Evolutionary conservation across 805 yeast species (phyloP).

Genomic region (Yarrowia keelungensis): DNA sequence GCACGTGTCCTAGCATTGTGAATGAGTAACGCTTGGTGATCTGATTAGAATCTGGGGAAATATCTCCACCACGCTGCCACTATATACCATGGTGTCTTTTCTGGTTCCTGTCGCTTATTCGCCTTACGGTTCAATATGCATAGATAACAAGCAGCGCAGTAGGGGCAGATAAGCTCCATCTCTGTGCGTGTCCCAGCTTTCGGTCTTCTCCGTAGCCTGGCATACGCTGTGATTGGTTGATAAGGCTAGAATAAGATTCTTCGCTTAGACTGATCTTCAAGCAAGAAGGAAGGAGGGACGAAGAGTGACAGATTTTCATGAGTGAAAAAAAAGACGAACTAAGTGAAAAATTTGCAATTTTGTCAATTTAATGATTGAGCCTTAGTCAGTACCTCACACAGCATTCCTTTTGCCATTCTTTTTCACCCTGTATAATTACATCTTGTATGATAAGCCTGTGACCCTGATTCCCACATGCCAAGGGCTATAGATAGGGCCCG

Average conservation of each 20-base stretch:
- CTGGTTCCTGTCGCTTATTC: conserved; percentile 9
- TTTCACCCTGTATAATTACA: too few relatives aligned
- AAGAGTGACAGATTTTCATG: background rate
- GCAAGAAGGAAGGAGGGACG: background rate
- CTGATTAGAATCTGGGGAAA: conserved; percentile 13
- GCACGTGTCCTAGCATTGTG: conserved; percentile 22
- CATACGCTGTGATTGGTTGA: background rate
- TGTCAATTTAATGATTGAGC: too few relatives aligned
- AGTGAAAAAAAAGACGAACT: background rate
- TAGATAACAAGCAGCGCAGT: conserved; percentile 8
- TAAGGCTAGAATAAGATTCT: background rate
- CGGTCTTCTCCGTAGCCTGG: conserved; percentile 8
- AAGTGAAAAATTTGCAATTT: too few relatives aligned
- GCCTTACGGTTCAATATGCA: conserved; percentile 14
- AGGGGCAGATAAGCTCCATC: conserved; percentile 18
- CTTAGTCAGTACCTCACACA: background rate
- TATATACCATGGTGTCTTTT: background rate
- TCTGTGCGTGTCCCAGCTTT: background rate
- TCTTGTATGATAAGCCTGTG: too few relatives aligned
- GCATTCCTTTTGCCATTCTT: background rate
- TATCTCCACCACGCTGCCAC: conserved; percentile 1
- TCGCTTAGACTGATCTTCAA: conserved; percentile 3
- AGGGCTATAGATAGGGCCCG: background rate
- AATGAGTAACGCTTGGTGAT: background rate
- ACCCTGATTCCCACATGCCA: too few relatives aligned